Evolutionary conservation across 2,329 filamentous ascomycete species (phyloP).

Genomic region (Microascus cirrosus): DNA sequence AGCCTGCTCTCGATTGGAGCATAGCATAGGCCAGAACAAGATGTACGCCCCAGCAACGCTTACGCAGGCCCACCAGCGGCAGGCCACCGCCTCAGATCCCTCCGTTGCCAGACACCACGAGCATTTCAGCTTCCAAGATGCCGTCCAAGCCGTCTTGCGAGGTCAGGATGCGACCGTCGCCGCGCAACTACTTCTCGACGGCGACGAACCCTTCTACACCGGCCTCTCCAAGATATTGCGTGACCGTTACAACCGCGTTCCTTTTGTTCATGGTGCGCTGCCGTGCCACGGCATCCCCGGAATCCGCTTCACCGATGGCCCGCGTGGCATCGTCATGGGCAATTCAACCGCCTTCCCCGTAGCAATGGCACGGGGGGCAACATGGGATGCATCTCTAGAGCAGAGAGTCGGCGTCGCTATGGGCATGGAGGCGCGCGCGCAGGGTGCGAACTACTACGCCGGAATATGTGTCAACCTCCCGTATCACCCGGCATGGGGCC

Average conservation of each 20-base stretch:
- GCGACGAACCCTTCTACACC: too few species aligned
- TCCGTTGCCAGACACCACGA: too few species aligned
- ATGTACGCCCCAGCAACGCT: too few species aligned
- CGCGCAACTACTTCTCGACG: too few species aligned
- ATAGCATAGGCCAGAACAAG: too few species aligned
- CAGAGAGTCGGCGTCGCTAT: constrained; percentile 10
- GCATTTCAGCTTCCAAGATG: too few species aligned
- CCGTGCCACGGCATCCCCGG: constrained; percentile 9
- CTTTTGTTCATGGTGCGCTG: constrained; percentile 12
- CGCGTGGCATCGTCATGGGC: constrained; percentile 9
- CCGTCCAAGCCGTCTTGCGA: too few species aligned
- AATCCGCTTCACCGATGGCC: constrained; percentile 9
- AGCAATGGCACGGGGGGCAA: constrained; percentile 11
- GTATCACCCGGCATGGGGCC: constrained; percentile 12
- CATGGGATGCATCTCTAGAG: constrained; percentile 11
- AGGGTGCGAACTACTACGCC: constrained; percentile 11
- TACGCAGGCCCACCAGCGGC: too few species aligned
- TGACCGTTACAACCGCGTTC: background rate
- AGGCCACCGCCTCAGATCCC: too few species aligned
- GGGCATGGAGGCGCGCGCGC: constrained; percentile 9
- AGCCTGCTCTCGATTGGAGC: too few species aligned
- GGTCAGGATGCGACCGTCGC: too few species aligned
- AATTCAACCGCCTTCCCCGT: constrained; percentile 10
- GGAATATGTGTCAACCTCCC: constrained; percentile 13
- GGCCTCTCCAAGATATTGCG: too few species aligned